A percentile compares a stretch with the other conserved stretches of the same genome.
These are phyloP conservation scores for Penicillium sp. DNA, from an alignment of 2,329 filamentous ascomycete species.

Conservation along the genomic window DNA sequence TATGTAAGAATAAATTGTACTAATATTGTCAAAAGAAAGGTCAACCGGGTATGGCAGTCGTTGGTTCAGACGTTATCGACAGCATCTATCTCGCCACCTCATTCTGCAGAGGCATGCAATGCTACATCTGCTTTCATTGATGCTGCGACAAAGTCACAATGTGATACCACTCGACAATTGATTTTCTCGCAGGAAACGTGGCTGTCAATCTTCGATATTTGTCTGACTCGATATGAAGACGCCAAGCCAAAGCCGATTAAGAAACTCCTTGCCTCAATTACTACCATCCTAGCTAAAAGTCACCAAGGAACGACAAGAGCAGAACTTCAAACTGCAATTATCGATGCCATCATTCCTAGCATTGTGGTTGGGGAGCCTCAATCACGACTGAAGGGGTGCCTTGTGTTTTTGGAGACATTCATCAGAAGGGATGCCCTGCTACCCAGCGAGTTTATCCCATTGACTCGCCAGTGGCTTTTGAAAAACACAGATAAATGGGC, in stretches of 20 bases:
- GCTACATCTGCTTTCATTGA: conserved; percentile 44
- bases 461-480: conserved; percentile 34
- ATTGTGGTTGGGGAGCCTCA: conserved; percentile 39
- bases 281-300: conserved; percentile 31
- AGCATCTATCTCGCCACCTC: conserved; percentile 35
- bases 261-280: conserved; percentile 42
- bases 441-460: conserved; percentile 28
- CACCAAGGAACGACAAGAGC: conserved; percentile 18
- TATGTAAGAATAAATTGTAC: neutral
- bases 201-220: conserved; percentile 40
- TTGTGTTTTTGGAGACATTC: conserved; percentile 36
- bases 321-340: conserved; percentile 23
- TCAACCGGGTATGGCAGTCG: conserved; percentile 37
- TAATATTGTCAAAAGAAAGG: conserved; percentile 24
- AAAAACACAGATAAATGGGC: conserved; percentile 31
- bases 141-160: conserved; percentile 31
- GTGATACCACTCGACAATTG: conserved; percentile 31
- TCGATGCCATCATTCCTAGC: conserved; percentile 31
- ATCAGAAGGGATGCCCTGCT: conserved; percentile 37
- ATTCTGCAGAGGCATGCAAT: conserved; percentile 45
- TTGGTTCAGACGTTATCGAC: conserved; percentile 41
- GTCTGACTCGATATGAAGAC: conserved; percentile 41
- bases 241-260: conserved; percentile 45
- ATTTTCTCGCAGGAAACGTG: conserved; percentile 35
- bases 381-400: conserved; percentile 36